Conservation (phyloP, 306 rosid genomes). For the Oemleria cerasiformis region DNA sequence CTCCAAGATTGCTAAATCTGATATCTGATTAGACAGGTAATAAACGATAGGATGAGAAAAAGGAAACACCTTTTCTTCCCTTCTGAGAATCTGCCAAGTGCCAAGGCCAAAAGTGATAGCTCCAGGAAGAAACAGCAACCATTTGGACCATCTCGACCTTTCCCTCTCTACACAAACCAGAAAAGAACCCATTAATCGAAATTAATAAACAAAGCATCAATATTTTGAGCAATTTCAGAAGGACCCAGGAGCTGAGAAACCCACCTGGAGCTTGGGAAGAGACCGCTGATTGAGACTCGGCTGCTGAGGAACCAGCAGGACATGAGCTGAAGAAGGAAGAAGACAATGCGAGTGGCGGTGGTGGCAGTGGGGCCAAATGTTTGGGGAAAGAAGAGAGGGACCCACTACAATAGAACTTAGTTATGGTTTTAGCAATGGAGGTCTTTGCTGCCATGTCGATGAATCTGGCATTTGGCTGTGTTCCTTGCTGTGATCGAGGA, state of each 20-base stretch:
- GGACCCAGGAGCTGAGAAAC: slow-evolving; percentile 18
- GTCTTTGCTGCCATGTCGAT: slow-evolving; percentile 37
- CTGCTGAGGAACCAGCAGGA: slow-evolving; percentile 33
- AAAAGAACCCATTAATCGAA: neutral
- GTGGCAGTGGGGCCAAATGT: slow-evolving; percentile 5
- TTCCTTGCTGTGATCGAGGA: neutral
- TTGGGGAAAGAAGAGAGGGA: slow-evolving; percentile 15
- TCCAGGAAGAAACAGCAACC: slow-evolving; percentile 85
- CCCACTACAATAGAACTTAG: slow-evolving; percentile 33
- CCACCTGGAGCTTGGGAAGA: slow-evolving; percentile 52
- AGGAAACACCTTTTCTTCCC: slow-evolving; percentile 70
- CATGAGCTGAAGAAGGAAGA: slow-evolving; percentile 38
- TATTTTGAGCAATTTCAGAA: slow-evolving; percentile 1
- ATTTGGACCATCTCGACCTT: slow-evolving; percentile 58
- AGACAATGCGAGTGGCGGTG: slow-evolving; percentile 12
- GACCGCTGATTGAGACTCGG: slow-evolving; percentile 41
- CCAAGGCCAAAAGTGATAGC: slow-evolving; percentile 95
- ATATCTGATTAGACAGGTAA: neutral
- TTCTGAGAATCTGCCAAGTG: slow-evolving; percentile 89
- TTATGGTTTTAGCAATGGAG: slow-evolving; percentile 40
- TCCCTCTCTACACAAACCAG: slow-evolving; percentile 25
- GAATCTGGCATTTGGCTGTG: slow-evolving; percentile 17
- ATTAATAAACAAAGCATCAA: neutral
- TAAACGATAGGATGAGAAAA: neutral
- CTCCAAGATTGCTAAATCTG: slow-evolving; percentile 1